Evolutionary conservation across 345 rosid species (phyloP), one percentile per base, ranked within the genome.

Genomic region (Eutrema yunnanense): DNA sequence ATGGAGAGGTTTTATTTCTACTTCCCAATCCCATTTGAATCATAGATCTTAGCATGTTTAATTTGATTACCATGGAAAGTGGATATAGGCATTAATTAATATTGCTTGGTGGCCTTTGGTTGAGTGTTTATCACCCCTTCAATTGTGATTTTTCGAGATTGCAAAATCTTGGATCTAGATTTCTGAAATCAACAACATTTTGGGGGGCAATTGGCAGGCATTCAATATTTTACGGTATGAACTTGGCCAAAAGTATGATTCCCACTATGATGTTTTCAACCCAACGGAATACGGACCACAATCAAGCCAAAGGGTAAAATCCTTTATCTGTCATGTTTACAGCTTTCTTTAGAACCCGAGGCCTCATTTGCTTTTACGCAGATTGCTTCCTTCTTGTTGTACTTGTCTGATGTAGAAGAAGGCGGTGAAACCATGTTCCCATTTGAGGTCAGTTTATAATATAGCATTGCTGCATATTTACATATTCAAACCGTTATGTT

Each of bases 401-500:
- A 88, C 75, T 81, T 88, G 65, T 82, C 92, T 49, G 86, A 80
- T 57, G 90, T 88, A 51, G 90, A 88, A 82, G 86, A 86, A 77
- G 96, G 92, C 4, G 92, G 92, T 49, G 96, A 89, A 84, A 89
- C 96, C 32, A 84, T 87, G 96, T 89, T 87, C 70, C 96, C 96
- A 43, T 87, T 81, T 36, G 92, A 87, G 90, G 92, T 87, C 81
- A 68, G 66, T 55, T 54, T 41, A 36, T 30, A 70, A 65, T 48
- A 54, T 33, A n/a, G 2, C 41, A 19, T 14, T 78, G 61, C 51
- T 78, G 61, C 51, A 72, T 19, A 67, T 26, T 70, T 38, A 9
- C 44, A 8, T 49, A 12, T 4, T 37, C 30, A 62, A 6, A 32
- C 67, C 4, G 1, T 50, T 32, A 14, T 36, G 3, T 44, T 30